These are phyloP conservation scores for Populus ilicifolia DNA, from an alignment of 345 rosid species.

Conservation along the genomic window DNA sequence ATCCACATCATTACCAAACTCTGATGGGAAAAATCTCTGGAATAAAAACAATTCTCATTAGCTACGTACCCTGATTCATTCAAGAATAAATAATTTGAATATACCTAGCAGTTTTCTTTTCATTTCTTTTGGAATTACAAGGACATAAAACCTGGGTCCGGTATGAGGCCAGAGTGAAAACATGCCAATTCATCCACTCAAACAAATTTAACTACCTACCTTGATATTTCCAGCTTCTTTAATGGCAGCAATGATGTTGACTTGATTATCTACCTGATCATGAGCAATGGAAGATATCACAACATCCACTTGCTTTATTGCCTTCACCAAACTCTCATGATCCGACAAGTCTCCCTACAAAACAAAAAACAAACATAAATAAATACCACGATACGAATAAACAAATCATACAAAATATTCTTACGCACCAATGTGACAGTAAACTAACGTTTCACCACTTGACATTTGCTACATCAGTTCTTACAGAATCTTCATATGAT, in stretches of 20 bases:
- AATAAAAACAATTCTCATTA: neutral
- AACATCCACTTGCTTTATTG: slow-evolving; percentile 68
- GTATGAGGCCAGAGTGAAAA: too few species aligned
- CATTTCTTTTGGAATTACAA: too few species aligned
- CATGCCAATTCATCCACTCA: too few species aligned
- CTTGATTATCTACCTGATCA: slow-evolving; percentile 56
- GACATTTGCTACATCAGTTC: too few species aligned
- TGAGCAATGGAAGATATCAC: slow-evolving; percentile 67
- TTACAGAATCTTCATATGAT: too few species aligned
- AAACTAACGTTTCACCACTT: too few species aligned
- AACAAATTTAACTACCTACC: slow-evolving; percentile 28
- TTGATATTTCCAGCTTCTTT: slow-evolving; percentile 82
- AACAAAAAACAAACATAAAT: neutral
- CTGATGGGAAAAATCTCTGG: slow-evolving; percentile 67
- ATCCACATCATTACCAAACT: slow-evolving; percentile 61
- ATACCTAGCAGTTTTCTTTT: too few species aligned
- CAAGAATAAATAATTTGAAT: too few species aligned
- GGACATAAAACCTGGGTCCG: too few species aligned
- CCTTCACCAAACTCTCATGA: slow-evolving; percentile 66
- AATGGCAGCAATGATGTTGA: slow-evolving; percentile 71
- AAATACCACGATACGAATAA: too few species aligned
- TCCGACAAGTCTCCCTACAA: slow-evolving; percentile 55
- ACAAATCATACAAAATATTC: neutral
- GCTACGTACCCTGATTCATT: too few species aligned
- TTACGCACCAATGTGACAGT: too few species aligned